A percentile compares a stretch with the other conserved stretches of the same genome.
These are phyloP conservation scores for Microdochium paspali DNA, from an alignment of 2,329 filamentous ascomycete species.

Conservation along the genomic window DNA sequence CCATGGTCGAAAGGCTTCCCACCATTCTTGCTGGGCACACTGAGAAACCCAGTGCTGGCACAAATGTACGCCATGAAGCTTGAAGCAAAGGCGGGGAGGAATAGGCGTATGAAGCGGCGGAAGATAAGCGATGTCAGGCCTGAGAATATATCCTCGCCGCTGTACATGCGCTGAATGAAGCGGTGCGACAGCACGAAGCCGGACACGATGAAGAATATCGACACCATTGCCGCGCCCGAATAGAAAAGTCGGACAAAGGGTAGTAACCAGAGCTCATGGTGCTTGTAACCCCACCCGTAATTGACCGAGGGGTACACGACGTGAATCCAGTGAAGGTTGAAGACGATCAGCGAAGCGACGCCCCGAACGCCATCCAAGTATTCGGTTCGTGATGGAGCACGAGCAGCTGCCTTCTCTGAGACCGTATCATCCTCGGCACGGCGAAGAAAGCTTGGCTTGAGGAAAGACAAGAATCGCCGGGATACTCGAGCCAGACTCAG, in stretches of 20 bases:
- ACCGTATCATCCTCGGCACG: slow-evolving; percentile 2
- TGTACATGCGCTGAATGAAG: slow-evolving; percentile 22
- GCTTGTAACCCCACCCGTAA: slow-evolving; percentile 22
- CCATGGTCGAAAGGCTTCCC: slow-evolving; percentile 15
- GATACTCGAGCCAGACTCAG: slow-evolving; percentile 7
- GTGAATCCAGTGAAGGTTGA: slow-evolving; percentile 25
- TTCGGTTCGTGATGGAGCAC: slow-evolving; percentile 15
- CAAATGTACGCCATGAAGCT: slow-evolving; percentile 22
- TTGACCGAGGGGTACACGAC: slow-evolving; percentile 17
- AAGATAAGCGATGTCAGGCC: slow-evolving; percentile 29
- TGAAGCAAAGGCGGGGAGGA: slow-evolving; percentile 26
- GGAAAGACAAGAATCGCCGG: slow-evolving; percentile 11
- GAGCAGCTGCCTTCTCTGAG: slow-evolving; percentile 8
- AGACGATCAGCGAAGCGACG: slow-evolving; percentile 28
- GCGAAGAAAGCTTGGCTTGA: slow-evolving; percentile 16
- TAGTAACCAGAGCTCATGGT: slow-evolving; percentile 20
- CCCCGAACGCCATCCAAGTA: slow-evolving; percentile 30
- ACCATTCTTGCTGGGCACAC: slow-evolving; percentile 13
- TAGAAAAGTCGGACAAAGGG: slow-evolving; percentile 27
- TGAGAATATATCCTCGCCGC: slow-evolving; percentile 15
- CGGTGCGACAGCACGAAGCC: slow-evolving; percentile 29
- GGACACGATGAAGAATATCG: slow-evolving; percentile 31
- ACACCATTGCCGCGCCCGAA: slow-evolving; percentile 28
- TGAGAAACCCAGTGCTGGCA: slow-evolving; percentile 14
- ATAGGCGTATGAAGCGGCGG: slow-evolving; percentile 28